Conservation (phyloP, 106 monocot genomes). For the Dendrobium catenatum region DNA sequence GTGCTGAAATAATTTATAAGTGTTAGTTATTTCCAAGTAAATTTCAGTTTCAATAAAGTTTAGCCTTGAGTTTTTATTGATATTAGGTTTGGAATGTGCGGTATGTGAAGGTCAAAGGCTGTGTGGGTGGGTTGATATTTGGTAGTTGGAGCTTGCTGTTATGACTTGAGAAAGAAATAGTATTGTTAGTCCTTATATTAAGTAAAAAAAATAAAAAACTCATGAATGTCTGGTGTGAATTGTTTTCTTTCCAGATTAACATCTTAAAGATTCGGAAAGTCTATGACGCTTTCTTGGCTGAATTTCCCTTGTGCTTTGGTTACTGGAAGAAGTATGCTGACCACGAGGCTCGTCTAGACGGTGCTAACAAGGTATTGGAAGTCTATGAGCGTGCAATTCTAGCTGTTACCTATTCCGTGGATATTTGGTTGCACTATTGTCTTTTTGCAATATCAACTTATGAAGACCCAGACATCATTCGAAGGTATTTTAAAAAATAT, state of each 20-base stretch:
- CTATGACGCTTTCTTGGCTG: slow-evolving; percentile 83
- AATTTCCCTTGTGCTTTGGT: slow-evolving; percentile 96
- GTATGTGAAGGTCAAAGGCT: neutral
- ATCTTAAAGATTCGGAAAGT: slow-evolving; percentile 78
- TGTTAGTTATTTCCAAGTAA: neutral
- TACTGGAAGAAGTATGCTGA: slow-evolving; percentile 99
- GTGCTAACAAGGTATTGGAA: slow-evolving; percentile 71
- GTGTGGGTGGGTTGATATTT: neutral
- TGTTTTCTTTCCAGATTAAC: slow-evolving; percentile 49
- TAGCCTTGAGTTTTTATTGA: neutral
- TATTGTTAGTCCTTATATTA: neutral
- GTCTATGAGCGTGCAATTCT: slow-evolving; percentile 90
- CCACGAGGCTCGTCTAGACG: slow-evolving; percentile 68
- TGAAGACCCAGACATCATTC: slow-evolving; percentile 72
- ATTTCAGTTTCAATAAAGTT: neutral
- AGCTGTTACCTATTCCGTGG: slow-evolving; percentile 95
- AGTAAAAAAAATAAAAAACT: neutral
- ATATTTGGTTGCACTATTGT: slow-evolving; percentile 96
- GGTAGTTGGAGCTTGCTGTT: neutral
- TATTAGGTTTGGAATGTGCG: neutral
- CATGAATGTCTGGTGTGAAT: neutral
- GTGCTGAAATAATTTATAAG: neutral
- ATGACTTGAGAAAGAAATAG: neutral
- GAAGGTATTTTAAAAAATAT: slow-evolving; percentile 47
- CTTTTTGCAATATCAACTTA: slow-evolving; percentile 85